phyloP scores from a whole-genome alignment of 495 filamentous ascomycete genomes.

The Bathelium albidoporum region DNA sequence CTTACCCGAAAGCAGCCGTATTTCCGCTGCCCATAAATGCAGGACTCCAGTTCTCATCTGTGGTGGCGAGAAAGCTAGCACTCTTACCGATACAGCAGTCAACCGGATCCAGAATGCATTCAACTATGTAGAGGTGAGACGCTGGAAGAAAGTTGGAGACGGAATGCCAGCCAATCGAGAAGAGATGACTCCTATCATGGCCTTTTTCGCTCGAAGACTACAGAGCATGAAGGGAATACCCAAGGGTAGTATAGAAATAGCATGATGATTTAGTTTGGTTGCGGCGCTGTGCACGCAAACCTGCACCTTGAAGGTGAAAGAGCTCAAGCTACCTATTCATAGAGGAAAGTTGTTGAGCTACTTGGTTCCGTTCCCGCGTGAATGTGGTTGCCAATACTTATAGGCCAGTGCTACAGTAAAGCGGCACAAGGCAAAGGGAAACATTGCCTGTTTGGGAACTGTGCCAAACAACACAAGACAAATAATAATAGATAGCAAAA shows the following conservation, averaged over 20 bases:
- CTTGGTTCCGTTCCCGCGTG: not conserved
- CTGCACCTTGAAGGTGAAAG: not conserved
- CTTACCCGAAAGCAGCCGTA: slow-evolving; percentile 39
- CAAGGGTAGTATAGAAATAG: slow-evolving; percentile 48
- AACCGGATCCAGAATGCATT: slow-evolving; percentile 56
- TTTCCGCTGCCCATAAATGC: slow-evolving; percentile 39
- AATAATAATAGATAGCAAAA: not conserved
- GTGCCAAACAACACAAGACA: not conserved
- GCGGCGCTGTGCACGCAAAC: not conserved
- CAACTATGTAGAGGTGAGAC: slow-evolving; percentile 58
- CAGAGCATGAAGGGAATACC: slow-evolving; percentile 53
- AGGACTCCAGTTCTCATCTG: slow-evolving; percentile 67
- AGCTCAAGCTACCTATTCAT: too few relatives aligned
- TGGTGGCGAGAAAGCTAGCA: slow-evolving; percentile 51
- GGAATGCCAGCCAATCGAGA: slow-evolving; percentile 73
- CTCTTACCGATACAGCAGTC: slow-evolving; percentile 53
- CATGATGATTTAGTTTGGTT: slow-evolving; percentile 11
- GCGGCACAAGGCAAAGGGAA: not conserved
- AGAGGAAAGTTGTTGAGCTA: not conserved
- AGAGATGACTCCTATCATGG: slow-evolving; percentile 89
- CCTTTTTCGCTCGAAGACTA: slow-evolving; percentile 74
- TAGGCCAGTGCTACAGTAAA: too few relatives aligned
- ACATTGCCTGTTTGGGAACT: not conserved
- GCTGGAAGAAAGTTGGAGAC: slow-evolving; percentile 67
- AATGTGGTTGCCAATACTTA: too few relatives aligned